Evolutionary conservation across 768 basidiomycete genomes (phyloP), one percentile per base, ranked within the genome.

Genomic region (Pholiota molesta): DNA sequence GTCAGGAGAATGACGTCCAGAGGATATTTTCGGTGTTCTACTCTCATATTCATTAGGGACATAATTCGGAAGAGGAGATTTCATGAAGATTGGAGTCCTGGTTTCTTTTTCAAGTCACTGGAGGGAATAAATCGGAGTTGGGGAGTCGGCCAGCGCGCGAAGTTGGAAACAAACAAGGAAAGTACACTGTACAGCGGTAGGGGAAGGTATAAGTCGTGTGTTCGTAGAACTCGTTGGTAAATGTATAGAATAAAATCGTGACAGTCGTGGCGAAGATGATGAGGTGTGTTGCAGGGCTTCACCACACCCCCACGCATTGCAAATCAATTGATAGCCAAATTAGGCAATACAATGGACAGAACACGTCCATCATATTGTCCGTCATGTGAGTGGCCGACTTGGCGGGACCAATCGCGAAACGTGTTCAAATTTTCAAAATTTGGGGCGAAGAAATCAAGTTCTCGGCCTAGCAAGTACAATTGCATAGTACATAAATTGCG

Each of bases 1-100:
- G 62, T 69, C 77, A 26, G 74, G 73, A 21, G 77, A 73, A 51
- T 68, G 72, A 19, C 74, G 71, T 16, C 66, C 66, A 26, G 73
- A 67, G n/a, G 68, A 63, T 3, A 68, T 64, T 8, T 64, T 62
- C 33, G 70, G 62, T 5, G 67, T 60, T 1, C 67, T 67, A 33
- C 66, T 67, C 16, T 64, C 42, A 54, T 69, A 65, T 35, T 60
- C 67, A 40, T 65, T 52, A 9, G 57, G 57, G 35, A 28, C 45
- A 52, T 54, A 47, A 23, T 31, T 59, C 7, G 58, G 31, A 2
- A 52, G 61, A 23, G 58, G 56, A 31, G 59, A 42, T 29, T 65
- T 65, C 61, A 62, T 64, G 14, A 57, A 29, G 49, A 21, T 5
- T 16, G 42, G 8, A 21, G 11, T 26, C n/a, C 16, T 4, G 37